These are phyloP conservation scores for Wickerhamiella galacta DNA, from an alignment of 805 yeast genomes.

Conservation along the genomic window DNA sequence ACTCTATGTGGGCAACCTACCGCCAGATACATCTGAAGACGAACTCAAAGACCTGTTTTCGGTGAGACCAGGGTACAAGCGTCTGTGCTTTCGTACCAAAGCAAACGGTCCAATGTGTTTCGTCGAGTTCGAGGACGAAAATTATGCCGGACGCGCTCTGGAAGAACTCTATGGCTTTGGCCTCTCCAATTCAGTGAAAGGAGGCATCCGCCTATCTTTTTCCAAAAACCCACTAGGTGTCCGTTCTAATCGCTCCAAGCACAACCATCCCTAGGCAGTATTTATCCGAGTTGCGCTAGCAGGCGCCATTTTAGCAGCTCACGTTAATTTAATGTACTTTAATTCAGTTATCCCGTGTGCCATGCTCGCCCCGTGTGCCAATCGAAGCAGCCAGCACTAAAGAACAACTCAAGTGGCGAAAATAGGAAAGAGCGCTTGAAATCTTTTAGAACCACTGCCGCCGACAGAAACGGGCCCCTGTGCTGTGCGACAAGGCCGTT, in stretches of 20 bases:
- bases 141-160: slow-evolving; percentile 80
- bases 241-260: slow-evolving; percentile 46
- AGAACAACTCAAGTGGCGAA: too few relatives aligned
- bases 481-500: too few relatives aligned
- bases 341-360: too few relatives aligned
- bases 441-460: too few relatives aligned
- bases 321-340: too few relatives aligned
- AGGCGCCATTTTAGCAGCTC: too few relatives aligned
- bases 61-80: slow-evolving; percentile 80
- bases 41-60: slow-evolving; percentile 78
- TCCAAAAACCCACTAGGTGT: slow-evolving; percentile 96
- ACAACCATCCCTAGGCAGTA: too few relatives aligned
- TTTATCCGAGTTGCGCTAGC: too few relatives aligned
- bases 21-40: slow-evolving; percentile 91
- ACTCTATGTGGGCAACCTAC: slow-evolving; percentile 87
- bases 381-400: too few relatives aligned
- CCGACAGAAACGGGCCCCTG: too few relatives aligned
- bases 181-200: slow-evolving; percentile 74
- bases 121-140: slow-evolving; percentile 95
- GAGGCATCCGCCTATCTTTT: slow-evolving; percentile 86
- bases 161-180: slow-evolving; percentile 90
- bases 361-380: too few relatives aligned
- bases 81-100: slow-evolving; percentile 82
- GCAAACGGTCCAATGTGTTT: slow-evolving; percentile 94
- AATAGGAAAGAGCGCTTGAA: too few relatives aligned